Evolutionary conservation across 352 stramenopile genomes (phyloP).

Genomic region (Detonula confervacea): DNA sequence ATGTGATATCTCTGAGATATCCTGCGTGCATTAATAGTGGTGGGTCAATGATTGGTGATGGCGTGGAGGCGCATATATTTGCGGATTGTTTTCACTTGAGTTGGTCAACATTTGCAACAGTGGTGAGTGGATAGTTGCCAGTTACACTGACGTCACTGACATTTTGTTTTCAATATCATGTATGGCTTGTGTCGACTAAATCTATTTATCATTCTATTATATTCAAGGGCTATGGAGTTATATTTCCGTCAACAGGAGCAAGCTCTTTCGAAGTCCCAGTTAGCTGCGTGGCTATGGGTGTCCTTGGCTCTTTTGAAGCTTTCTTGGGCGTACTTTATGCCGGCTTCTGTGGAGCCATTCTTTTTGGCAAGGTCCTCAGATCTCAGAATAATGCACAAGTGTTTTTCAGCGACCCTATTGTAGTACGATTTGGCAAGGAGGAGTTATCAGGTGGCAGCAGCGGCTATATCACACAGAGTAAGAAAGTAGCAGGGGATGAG

Average conservation of each 20-base stretch:
- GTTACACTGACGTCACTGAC: not conserved
- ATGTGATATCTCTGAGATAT: slow-evolving; percentile 3
- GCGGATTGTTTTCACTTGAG: slow-evolving; percentile 56
- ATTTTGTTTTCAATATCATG: not conserved
- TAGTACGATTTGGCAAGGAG: slow-evolving; percentile 67
- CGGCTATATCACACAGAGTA: too few species aligned
- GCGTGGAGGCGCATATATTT: slow-evolving; percentile 20
- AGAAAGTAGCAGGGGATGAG: slow-evolving; percentile 14
- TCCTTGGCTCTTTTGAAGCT: slow-evolving; percentile 63
- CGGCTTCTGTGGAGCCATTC: slow-evolving; percentile 66
- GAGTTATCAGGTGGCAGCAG: slow-evolving; percentile 25
- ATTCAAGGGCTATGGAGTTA: slow-evolving; percentile 40
- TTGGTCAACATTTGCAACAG: slow-evolving; percentile 80
- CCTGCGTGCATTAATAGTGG: slow-evolving; percentile 32
- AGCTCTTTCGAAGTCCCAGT: slow-evolving; percentile 23
- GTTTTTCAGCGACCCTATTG: slow-evolving; percentile 68
- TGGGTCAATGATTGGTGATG: slow-evolving; percentile 23
- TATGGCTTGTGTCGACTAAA: not conserved
- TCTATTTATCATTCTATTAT: not conserved
- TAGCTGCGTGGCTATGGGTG: slow-evolving; percentile 51
- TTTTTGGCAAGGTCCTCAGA: slow-evolving; percentile 75
- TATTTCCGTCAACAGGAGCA: slow-evolving; percentile 40
- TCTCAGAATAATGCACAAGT: slow-evolving; percentile 66
- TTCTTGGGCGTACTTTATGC: slow-evolving; percentile 77
- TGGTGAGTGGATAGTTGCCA: too few species aligned